phyloP scores from a whole-genome alignment of 345 rosid genomes.

The Salix purpurea region DNA sequence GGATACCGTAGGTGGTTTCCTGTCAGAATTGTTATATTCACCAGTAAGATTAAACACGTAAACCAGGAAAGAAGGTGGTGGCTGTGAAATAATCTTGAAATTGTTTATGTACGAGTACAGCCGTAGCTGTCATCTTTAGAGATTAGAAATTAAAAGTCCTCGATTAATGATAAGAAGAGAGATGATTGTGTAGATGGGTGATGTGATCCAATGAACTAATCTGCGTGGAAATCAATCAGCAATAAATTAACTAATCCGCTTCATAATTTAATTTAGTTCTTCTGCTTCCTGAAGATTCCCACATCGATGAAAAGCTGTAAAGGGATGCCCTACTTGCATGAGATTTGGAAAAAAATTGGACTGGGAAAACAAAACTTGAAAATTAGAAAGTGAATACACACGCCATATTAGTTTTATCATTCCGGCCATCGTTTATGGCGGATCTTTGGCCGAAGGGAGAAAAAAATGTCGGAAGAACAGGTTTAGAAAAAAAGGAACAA shows the following conservation, averaged over 20 bases:
- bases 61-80: too few relatives aligned
- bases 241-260: too few relatives aligned
- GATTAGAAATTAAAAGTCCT: neutral
- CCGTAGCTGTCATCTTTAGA: neutral
- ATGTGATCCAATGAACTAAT: neutral
- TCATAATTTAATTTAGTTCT: neutral
- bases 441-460: too few relatives aligned
- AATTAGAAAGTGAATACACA: too few relatives aligned
- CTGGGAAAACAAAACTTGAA: too few relatives aligned
- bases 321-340: neutral
- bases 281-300: neutral
- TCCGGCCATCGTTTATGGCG: too few relatives aligned
- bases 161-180: neutral
- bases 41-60: neutral
- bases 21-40: neutral
- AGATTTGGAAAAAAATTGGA: neutral
- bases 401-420: too few relatives aligned
- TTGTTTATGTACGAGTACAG: neutral
- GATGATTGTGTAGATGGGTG: neutral
- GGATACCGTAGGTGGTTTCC: neutral
- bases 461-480: too few relatives aligned
- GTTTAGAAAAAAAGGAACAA: too few relatives aligned
- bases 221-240: too few relatives aligned
- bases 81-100: too few relatives aligned
- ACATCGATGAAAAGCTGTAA: neutral